These are phyloP conservation scores for Fusarium ambrosium DNA, from an alignment of 2,329 filamentous ascomycete species.

Conservation along the genomic window DNA sequence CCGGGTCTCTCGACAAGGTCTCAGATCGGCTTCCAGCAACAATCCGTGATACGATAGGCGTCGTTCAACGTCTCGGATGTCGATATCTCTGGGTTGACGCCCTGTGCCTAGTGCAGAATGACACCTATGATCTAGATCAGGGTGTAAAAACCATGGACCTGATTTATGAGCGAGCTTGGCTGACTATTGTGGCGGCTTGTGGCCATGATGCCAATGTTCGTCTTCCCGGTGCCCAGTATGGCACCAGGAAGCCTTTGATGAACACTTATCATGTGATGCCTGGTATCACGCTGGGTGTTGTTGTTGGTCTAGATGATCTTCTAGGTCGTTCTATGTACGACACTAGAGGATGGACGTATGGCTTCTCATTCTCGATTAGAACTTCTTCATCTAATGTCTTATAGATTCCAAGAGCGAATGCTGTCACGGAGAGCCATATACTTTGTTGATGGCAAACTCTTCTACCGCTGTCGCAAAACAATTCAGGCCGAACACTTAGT, in stretches of 20 bases:
- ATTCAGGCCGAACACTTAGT: not conserved
- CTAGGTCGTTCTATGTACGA: not conserved
- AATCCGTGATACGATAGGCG: conserved; percentile 1
- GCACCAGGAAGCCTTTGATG: not conserved
- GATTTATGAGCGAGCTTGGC: conserved; percentile 22
- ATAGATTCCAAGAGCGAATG: conserved; percentile 22
- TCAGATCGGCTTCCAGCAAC: not conserved
- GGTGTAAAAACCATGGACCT: conserved; percentile 23
- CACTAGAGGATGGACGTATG: conserved; percentile 26
- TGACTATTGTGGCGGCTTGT: conserved; percentile 22
- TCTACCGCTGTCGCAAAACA: conserved; percentile 15
- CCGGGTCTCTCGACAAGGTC: not conserved
- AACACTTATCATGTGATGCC: not conserved
- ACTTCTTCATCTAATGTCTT: not conserved
- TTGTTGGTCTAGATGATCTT: not conserved
- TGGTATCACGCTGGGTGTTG: conserved; percentile 6
- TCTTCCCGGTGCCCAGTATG: not conserved
- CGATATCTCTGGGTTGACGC: conserved; percentile 23
- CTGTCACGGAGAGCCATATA: conserved; percentile 6
- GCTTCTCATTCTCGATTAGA: rapidly evolving
- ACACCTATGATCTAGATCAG: not conserved
- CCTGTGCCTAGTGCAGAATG: conserved; percentile 7
- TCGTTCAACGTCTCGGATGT: not conserved
- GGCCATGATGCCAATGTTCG: conserved; percentile 20
- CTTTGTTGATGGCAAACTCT: conserved; percentile 12